A percentile compares a stretch with the other conserved stretches of the same genome.
These are phyloP conservation scores for Euphorbia lathyris DNA, from an alignment of 345 rosid genomes.

Conservation along the genomic window DNA sequence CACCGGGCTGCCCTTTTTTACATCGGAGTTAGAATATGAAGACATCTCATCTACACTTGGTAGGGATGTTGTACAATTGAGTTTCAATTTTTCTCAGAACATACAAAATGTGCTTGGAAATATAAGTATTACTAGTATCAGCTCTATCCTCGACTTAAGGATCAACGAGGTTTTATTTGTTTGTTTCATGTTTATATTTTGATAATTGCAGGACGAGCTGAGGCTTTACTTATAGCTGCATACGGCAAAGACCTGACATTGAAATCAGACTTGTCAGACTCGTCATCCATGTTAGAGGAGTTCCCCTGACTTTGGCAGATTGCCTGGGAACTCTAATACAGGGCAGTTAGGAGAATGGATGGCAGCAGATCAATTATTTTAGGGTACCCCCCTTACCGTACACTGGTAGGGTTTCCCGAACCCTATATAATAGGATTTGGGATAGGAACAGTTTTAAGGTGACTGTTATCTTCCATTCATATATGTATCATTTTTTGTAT, in stretches of 20 bases:
- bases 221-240: slow-evolving; percentile 80
- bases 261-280: slow-evolving; percentile 24
- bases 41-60: no score
- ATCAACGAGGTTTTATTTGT: not conserved
- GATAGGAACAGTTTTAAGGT: not conserved
- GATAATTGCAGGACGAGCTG: slow-evolving; percentile 64
- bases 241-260: slow-evolving; percentile 58
- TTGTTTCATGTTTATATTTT: slow-evolving; percentile 5
- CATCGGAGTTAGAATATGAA: not conserved
- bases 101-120: not conserved
- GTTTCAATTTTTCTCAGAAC: not conserved
- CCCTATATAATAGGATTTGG: no score
- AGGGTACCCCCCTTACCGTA: no score
- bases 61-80: no score
- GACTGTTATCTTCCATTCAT: not conserved
- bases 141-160: not conserved
- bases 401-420: no score
- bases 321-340: not conserved
- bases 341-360: not conserved
- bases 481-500: not conserved
- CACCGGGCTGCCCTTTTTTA: no score
- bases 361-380: no score
- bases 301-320: slow-evolving; percentile 7
- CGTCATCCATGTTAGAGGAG: slow-evolving; percentile 7
- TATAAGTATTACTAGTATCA: not conserved